Base-by-base conservation (phyloP, 768 basidiomycete species). In the Antrodiella citrinella region DNA sequence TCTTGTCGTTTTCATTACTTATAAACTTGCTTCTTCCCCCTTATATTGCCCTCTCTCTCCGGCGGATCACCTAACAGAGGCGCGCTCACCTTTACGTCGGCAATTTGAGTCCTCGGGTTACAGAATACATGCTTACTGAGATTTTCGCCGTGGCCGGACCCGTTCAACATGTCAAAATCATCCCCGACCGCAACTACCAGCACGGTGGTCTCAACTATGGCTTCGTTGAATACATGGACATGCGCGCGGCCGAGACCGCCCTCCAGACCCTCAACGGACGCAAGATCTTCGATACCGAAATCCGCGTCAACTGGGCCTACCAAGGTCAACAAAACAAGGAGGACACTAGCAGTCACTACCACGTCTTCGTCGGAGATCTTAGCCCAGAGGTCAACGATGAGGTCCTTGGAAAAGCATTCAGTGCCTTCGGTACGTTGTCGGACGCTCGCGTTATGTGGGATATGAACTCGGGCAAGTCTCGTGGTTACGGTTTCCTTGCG, bases 401-500 rank as follows among this genome's bases (percentile, higher is more conserved):
- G 15, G 91, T 97, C 49, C 83, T 99, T 55, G 86, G 73, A 51
- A 97, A 98, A 73, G 96, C 96, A 4, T 99, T 99, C 75, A 84
- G 82, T 60, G 95, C 95, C 35, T 99, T 99, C 65, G 94, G 93
- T 25, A 88, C 87, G 54, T 78, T 99, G 71, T 94, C 91, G 47
- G 96, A 99, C 68, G 95, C 95, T 45, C 82, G 96, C 26, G 96
- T 98, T 53, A 98, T 98, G 95, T 98, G 95, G 95, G 96, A 99
- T 67, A 97, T 98, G 92, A 96, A 94, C 71, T 95, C 94, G 48
- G 96, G 96, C 54, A 97, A 98, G 73, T 91, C 87, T 62, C 86
- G 95, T 61, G 95, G 95, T 39, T 97, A 98, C 64, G 94, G 95
- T 46, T 98, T 98, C 78, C 80, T 98, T 56, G 94, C 95, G 2